phyloP scores from a whole-genome alignment of 2,329 filamentous ascomycete genomes.

The Incumbomyces lentus region DNA sequence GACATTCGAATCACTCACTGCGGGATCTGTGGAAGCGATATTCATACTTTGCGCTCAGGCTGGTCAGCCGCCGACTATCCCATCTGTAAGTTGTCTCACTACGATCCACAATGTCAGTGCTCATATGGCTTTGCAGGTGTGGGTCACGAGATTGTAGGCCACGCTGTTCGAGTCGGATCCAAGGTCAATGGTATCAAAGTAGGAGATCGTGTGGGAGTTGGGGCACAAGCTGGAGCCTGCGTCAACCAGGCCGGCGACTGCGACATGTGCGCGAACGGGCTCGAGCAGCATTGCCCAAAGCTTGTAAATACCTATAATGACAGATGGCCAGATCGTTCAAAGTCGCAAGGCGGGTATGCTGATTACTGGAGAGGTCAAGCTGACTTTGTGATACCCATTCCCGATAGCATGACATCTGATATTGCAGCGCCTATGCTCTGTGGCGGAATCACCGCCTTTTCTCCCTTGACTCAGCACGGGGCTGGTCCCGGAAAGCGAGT shows the following conservation, averaged over 20 bases:
- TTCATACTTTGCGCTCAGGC: slow-evolving; percentile 28
- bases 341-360: slow-evolving; percentile 54
- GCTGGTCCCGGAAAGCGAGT: slow-evolving; percentile 61
- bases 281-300: slow-evolving; percentile 35
- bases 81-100: slow-evolving; percentile 36
- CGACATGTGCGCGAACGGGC: slow-evolving; percentile 39
- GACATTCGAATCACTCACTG: slow-evolving; percentile 58
- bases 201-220: slow-evolving; percentile 55
- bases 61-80: slow-evolving; percentile 37
- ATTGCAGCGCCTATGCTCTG: slow-evolving; percentile 61
- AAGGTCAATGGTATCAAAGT: slow-evolving; percentile 38
- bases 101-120: slow-evolving; percentile 29
- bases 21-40: slow-evolving; percentile 54
- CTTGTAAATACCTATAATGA: slow-evolving; percentile 48
- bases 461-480: slow-evolving; percentile 56
- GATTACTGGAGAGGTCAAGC: slow-evolving; percentile 44
- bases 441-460: slow-evolving; percentile 63
- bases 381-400: slow-evolving; percentile 33
- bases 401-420: slow-evolving; percentile 37
- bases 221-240: slow-evolving; percentile 51
- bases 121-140: slow-evolving; percentile 28
- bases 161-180: slow-evolving; percentile 44
- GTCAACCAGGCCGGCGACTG: slow-evolving; percentile 36
- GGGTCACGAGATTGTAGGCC: slow-evolving; percentile 57
- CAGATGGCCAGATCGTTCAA: slow-evolving; percentile 49